Percentiles rank a stretch among this genome's conserved stretches.
Evolutionary conservation across 495 filamentous ascomycete species (phyloP).

Genomic region (Aspergillus sclerotioniger): DNA sequence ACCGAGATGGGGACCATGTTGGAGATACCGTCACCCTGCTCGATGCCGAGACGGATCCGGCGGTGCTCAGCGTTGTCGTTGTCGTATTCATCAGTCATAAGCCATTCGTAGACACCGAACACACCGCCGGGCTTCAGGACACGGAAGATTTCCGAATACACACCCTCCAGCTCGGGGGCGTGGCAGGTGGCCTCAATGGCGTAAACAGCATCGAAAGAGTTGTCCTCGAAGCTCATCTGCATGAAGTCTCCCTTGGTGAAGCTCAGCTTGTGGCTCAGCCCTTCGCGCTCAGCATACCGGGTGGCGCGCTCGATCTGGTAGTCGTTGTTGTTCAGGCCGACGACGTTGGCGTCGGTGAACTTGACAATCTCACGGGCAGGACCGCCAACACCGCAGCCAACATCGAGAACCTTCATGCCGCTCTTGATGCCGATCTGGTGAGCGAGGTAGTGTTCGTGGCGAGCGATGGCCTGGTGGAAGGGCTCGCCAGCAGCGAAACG

Average conservation of each 20-base stretch:
- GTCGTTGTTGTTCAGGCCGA: conserved; percentile 98
- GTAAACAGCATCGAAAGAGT: conserved; percentile 93
- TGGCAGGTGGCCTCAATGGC: conserved; percentile 98
- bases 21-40: conserved; percentile 94
- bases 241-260: conserved; percentile 99
- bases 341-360: conserved; percentile 86
- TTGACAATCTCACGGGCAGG: conserved; percentile 97
- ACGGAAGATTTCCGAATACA: conserved; percentile 91
- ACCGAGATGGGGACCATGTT: conserved; percentile 96
- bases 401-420: conserved; percentile 89
- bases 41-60: conserved; percentile 89
- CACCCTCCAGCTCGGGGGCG: conserved; percentile 89
- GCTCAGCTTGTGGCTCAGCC: conserved; percentile 74
- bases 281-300: conserved; percentile 77
- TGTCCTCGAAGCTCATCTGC: conserved; percentile 97
- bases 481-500: conserved; percentile 85
- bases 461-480: conserved; percentile 91
- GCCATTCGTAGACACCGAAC: conserved; percentile 98
- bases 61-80: conserved; percentile 85
- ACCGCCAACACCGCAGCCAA: conserved; percentile 96
- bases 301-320: conserved; percentile 97
- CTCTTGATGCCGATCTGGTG: conserved; percentile 82
- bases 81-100: conserved; percentile 97
- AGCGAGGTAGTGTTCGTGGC: conserved; percentile 98
- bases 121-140: conserved; percentile 95